Conservation (phyloP, 805 yeast species). For the Wickerhamia fluorescens region DNA sequence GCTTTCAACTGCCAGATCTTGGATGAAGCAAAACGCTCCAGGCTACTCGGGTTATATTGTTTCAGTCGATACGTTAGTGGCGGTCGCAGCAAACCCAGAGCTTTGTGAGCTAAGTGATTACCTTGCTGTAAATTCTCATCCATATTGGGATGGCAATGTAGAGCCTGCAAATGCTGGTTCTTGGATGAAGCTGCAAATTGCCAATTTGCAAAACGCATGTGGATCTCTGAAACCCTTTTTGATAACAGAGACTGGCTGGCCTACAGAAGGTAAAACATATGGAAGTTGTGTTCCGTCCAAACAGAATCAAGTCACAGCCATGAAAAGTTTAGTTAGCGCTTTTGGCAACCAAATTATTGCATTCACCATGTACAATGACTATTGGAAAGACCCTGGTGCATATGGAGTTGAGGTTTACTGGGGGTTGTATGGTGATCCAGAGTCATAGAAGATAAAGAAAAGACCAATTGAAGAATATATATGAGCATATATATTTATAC, state of each 20-base stretch:
- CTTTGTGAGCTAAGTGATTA: constrained; percentile 55
- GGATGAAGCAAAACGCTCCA: constrained; percentile 34
- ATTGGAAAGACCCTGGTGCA: constrained; percentile 53
- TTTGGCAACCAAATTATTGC: constrained; percentile 46
- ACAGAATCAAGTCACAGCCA: constrained; percentile 45
- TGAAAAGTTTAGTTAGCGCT: constrained; percentile 39
- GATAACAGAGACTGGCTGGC: constrained; percentile 68
- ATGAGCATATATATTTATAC: too few relatives aligned
- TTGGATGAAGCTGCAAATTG: constrained; percentile 44
- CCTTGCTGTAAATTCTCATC: constrained; percentile 62
- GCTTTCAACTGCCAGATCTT: constrained; percentile 38
- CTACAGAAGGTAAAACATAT: constrained; percentile 48
- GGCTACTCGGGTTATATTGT: constrained; percentile 52
- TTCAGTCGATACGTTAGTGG: constrained; percentile 58
- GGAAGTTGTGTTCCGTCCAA: constrained; percentile 52
- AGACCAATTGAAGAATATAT: too few relatives aligned
- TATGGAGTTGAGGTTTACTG: constrained; percentile 57
- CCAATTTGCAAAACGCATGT: constrained; percentile 38
- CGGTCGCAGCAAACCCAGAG: constrained; percentile 43
- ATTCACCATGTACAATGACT: constrained; percentile 58
- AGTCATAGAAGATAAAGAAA: too few relatives aligned
- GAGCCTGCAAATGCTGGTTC: constrained; percentile 47
- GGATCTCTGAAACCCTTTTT: constrained; percentile 42
- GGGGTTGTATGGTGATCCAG: constrained; percentile 38
- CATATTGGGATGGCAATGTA: constrained; percentile 55